Base-by-base conservation (phyloP, 2,329 filamentous ascomycete genomes). In the Claviceps sorghi region DNA sequence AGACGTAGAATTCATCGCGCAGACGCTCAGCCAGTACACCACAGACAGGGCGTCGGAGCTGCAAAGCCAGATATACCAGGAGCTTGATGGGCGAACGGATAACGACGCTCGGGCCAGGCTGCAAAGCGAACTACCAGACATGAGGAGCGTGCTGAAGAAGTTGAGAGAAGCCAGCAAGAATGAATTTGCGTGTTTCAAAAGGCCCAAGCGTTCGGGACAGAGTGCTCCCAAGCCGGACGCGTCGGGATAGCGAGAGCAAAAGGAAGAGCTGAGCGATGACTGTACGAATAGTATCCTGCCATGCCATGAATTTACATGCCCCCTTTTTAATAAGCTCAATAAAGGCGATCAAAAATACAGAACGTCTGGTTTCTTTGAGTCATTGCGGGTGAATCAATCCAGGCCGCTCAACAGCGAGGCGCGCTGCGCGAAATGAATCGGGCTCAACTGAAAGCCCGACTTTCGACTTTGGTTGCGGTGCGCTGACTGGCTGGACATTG, bases 1-100 rank as follows among this genome's bases (percentile, higher is more conserved):
- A 1, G 93, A 98, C 63, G 90, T 96, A 1, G 93, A 98, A 68
- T 97, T 98, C 64, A 83, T 97, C 53, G 88, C 90, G 1, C 93
- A 98, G 71, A 96, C 91, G 5, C 77, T 98, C 36, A 86, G 80
- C 55, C 84, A 90, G 59, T 98, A 94, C 67, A 93, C 88, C 0
- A 93, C 88, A 0, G 86, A 95, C 53, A 78, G 81, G 49, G 88
- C 89, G 3, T 82, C 82, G 8, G 82, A 90, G 64, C 76, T 87
- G 15, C 93, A 97, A 70, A 85, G 85, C 59, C 82, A 90, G 65
- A 91, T 98, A 48, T 98, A 97, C 67, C 80, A 93, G 58, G 88
- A 93, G 64, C 73, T 98, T 17, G 93, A 98, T 65, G 78, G 81
- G 54, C 82, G 89, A 49, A 97, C 93, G 50, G 89, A 95, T 63